Base-by-base conservation (phyloP, 208 protist genomes). In the Trypanosoma scelopori region DNA sequence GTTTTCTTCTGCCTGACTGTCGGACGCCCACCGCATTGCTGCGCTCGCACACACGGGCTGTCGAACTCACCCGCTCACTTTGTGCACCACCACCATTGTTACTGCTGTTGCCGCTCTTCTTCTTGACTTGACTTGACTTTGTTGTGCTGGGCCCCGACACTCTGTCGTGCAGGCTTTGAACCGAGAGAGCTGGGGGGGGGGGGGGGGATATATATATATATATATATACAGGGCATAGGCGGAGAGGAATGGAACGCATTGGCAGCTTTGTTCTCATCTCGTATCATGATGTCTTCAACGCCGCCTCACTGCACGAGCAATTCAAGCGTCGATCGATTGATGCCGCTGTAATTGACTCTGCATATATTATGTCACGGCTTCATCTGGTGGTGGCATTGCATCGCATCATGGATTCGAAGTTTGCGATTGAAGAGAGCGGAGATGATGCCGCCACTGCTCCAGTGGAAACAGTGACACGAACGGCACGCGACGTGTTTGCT, bases 341-440 rank as follows among this genome's bases (percentile, higher is more conserved):
- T 30, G 82, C 82, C 5, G 88, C 84, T 6, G 84, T 91, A 4
- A 72, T 94, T 18, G 84, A 94, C 56, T 78, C 84, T 23, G 74
- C 69, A 35, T 89, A 78, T 50, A 58, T 91, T 30, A 12, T 92
- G n/a, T 94, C 88, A 0, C 69, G 65, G 3, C 69, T 87, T 13
- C 88, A 94, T 30, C 79, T 94, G 16, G 71, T 77, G 15, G 82
- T 78, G 18, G 82, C 85, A 12, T 61, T 90, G 60, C 74, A 88
- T 39, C 88, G 88, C 30, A 49, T 77, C 23, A 35, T 28, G 55
- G 4, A 43, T 64, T 20, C 52, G 35, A 1, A 57, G 58, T 57
- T 71, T 47, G 42, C 55, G 35, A 50, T 50, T n/a, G 47, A 60
- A 2, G 20, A 20, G 32, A 59, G 16, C 11, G 25, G 51, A 6